Evolutionary conservation across 495 filamentous ascomycete species (phyloP).

Genomic region (Tuber brumale): DNA sequence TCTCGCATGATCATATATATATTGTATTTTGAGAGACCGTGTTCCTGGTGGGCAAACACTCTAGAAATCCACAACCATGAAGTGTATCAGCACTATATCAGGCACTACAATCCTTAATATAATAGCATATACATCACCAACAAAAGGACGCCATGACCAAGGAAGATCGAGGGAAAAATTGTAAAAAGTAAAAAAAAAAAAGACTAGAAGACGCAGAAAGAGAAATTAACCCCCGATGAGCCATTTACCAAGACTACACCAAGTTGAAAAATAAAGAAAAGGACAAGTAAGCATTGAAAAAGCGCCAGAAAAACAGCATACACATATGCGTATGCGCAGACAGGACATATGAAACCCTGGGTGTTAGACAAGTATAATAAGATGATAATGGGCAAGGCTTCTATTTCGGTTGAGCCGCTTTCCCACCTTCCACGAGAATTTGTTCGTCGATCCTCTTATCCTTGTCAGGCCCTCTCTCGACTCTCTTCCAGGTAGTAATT

Average conservation of each 20-base stretch:
- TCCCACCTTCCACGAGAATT: conserved; percentile 78
- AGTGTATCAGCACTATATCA: background rate
- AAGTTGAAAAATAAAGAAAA: background rate
- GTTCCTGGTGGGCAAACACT: background rate
- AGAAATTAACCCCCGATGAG: background rate
- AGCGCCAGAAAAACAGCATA: background rate
- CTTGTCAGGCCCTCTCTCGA: conserved; percentile 71
- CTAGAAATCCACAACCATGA: background rate
- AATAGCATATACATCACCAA: background rate
- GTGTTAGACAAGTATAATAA: background rate
- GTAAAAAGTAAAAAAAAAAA: background rate
- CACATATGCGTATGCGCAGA: background rate
- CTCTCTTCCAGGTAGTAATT: conserved; percentile 83
- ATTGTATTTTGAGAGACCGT: background rate
- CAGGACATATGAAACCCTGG: background rate
- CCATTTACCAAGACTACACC: background rate
- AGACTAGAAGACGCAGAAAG: background rate
- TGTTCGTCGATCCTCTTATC: conserved; percentile 70
- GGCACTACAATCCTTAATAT: background rate
- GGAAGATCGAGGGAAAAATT: background rate
- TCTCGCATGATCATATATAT: background rate
- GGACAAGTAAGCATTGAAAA: background rate
- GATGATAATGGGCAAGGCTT: background rate
- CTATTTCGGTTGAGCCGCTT: conserved; percentile 45
- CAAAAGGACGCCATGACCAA: background rate